phyloP scores from a whole-genome alignment of 306 rosid genomes.

The cucumber (Cucumis sativus) region DNA sequence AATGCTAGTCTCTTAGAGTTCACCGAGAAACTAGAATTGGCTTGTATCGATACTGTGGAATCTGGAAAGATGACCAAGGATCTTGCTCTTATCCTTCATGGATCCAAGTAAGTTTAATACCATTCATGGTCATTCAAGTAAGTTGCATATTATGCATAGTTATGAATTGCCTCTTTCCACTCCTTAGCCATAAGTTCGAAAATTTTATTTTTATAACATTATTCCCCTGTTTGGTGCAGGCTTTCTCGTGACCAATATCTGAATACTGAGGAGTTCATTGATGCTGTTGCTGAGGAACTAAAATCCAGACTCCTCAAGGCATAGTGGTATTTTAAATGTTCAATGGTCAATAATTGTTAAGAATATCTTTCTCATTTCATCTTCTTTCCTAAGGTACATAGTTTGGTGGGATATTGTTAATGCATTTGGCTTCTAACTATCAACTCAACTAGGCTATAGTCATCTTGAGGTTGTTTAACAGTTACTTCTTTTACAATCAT shows the following conservation, averaged over 20 bases:
- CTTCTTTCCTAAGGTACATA: neutral
- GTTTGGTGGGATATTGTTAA: neutral
- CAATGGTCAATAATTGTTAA: neutral
- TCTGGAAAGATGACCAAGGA: slow-evolving; percentile 96
- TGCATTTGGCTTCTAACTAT: neutral
- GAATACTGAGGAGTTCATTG: slow-evolving; percentile 88
- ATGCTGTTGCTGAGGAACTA: slow-evolving; percentile 68
- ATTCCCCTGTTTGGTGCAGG: slow-evolving; percentile 28
- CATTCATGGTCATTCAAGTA: slow-evolving; percentile 29
- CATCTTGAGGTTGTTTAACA: neutral
- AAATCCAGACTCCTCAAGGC: slow-evolving; percentile 38
- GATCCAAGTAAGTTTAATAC: slow-evolving; percentile 49
- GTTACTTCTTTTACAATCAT: neutral
- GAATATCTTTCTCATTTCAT: neutral
- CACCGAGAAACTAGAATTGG: slow-evolving; percentile 68
- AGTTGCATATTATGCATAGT: slow-evolving; percentile 11
- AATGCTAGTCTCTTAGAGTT: slow-evolving; percentile 56
- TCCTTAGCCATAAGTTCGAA: neutral
- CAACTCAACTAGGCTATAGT: neutral
- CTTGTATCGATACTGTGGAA: slow-evolving; percentile 80
- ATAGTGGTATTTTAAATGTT: slow-evolving; percentile 7
- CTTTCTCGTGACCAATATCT: slow-evolving; percentile 60
- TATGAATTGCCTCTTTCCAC: neutral
- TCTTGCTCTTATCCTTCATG: slow-evolving; percentile 85
- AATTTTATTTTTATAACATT: neutral